Conservation (phyloP, 345 rosid genomes). For the Rhodamnia rubescens region DNA sequence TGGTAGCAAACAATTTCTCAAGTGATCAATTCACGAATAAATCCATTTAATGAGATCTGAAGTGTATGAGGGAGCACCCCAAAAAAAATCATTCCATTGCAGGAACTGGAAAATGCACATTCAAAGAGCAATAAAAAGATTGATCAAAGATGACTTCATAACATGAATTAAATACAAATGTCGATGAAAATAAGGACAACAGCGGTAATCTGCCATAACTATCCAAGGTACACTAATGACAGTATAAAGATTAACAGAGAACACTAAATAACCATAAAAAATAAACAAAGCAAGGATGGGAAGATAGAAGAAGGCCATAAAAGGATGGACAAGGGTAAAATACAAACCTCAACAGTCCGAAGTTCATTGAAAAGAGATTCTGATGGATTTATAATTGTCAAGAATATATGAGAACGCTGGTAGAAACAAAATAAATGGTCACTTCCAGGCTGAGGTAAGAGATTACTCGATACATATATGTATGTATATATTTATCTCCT, state of each 20-base stretch:
- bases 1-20: not conserved
- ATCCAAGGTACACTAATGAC: not conserved
- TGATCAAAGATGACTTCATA: not conserved
- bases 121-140: not conserved
- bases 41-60: not conserved
- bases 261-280: not conserved
- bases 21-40: not conserved
- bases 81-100: not conserved
- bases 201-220: not conserved
- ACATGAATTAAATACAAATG: not conserved
- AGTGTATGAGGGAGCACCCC: not conserved
- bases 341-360: conserved; percentile 87
- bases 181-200: not conserved
- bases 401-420: conserved; percentile 74
- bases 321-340: not conserved
- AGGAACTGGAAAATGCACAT: not conserved
- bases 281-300: not conserved
- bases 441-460: not conserved
- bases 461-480: not conserved
- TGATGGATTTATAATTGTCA: conserved; percentile 81
- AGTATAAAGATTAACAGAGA: not conserved
- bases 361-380: conserved; percentile 94
- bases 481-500: not conserved
- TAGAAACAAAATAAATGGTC: conserved; percentile 3
- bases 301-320: not conserved